A percentile compares a stretch with the other conserved stretches of the same genome.
Conservation (phyloP, 2,329 filamentous ascomycete species). For the Apiospora kogelbergensis region DNA sequence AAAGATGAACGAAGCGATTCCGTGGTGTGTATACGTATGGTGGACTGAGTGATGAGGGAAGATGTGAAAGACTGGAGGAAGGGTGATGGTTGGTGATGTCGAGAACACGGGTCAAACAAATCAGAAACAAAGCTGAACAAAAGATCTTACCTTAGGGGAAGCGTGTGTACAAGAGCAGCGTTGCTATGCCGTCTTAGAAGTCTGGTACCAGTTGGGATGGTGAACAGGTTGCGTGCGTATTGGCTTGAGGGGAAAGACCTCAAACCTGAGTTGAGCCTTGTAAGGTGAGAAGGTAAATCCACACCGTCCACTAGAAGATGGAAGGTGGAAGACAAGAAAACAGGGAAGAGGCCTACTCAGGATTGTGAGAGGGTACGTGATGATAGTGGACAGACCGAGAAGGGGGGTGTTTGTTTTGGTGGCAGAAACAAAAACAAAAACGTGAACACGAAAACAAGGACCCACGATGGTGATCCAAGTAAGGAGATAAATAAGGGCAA, state of each 20-base stretch:
- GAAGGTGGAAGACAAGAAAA: too few relatives aligned
- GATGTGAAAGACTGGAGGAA: background rate
- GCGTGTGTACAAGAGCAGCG: background rate
- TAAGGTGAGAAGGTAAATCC: background rate
- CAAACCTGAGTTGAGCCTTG: background rate
- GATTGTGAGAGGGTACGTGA: background rate
- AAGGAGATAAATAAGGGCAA: background rate
- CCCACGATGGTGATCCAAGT: background rate
- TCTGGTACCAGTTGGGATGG: background rate
- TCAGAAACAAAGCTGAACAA: background rate
- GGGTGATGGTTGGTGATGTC: background rate
- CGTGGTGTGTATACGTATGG: background rate
- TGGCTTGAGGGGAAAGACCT: background rate
- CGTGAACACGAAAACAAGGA: background rate
- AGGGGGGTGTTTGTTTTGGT: background rate
- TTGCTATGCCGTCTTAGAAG: background rate
- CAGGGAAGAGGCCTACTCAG: background rate
- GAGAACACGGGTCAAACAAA: background rate
- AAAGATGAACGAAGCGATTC: background rate
- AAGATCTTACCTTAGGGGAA: background rate
- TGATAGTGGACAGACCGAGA: background rate
- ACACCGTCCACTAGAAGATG: background rate
- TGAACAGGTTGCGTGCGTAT: background rate
- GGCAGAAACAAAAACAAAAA: background rate
- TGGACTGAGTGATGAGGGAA: background rate